Conservation (phyloP, 768 basidiomycete genomes). For the Amanita phalloides region DNA sequence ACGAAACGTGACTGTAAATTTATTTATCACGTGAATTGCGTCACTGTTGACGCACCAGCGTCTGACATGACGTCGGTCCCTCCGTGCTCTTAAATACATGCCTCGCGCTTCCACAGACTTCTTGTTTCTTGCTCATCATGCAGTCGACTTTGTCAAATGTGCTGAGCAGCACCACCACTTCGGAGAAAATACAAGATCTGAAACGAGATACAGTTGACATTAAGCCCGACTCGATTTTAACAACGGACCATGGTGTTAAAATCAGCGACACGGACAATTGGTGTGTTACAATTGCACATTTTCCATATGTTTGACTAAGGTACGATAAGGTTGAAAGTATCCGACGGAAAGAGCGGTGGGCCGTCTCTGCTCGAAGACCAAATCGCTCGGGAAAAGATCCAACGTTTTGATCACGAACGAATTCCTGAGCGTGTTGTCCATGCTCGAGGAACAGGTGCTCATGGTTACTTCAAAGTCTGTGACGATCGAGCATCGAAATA, state of each 20-base stretch:
- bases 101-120: not conserved
- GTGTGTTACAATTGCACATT: constrained; percentile 19
- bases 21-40: not conserved
- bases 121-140: not conserved
- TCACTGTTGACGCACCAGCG: not conserved
- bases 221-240: constrained; percentile 18
- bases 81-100: not conserved
- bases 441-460: constrained; percentile 68
- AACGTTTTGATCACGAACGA: constrained; percentile 79
- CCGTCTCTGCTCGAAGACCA: constrained; percentile 75
- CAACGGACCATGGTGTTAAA: constrained; percentile 53
- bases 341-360: constrained; percentile 38
- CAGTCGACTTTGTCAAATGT: not conserved
- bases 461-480: constrained; percentile 72
- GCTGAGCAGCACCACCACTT: not conserved
- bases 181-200: not conserved
- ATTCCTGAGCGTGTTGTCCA: constrained; percentile 79
- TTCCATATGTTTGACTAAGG: not conserved
- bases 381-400: constrained; percentile 64
- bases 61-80: not conserved
- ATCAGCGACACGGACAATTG: constrained; percentile 58
- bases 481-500: constrained; percentile 61
- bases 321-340: constrained; percentile 40
- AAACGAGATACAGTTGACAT: not conserved
- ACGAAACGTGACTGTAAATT: not conserved